phyloP scores from a whole-genome alignment of 2,329 filamentous ascomycete species.

The Aspergillus ustus region DNA sequence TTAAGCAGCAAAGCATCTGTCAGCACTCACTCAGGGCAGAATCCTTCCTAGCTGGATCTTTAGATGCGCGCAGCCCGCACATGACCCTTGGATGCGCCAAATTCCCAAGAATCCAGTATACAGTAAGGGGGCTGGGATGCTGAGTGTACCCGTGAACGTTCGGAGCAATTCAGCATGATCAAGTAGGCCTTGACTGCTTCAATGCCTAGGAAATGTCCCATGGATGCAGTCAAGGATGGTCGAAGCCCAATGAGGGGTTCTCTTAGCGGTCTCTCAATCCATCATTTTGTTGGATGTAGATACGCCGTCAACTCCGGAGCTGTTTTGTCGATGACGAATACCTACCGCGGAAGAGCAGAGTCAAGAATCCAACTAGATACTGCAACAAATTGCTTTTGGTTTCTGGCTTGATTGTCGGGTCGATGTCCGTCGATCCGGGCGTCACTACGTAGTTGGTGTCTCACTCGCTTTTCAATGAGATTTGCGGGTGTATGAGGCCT shows the following conservation, averaged over 20 bases:
- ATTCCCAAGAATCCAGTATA: slow-evolving; percentile 8
- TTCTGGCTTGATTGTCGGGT: background rate
- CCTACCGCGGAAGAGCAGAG: background rate
- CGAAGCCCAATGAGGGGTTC: slow-evolving; percentile 10
- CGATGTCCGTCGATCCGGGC: background rate
- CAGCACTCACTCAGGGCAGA: background rate
- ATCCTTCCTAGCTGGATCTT: background rate
- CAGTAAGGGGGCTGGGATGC: slow-evolving; percentile 2
- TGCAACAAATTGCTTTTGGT: background rate
- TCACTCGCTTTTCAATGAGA: background rate
- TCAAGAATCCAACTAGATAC: background rate
- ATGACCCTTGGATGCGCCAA: background rate
- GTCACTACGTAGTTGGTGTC: background rate
- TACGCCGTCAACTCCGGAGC: background rate
- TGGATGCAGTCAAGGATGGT: slow-evolving; percentile 4
- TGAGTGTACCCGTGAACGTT: slow-evolving; percentile 1
- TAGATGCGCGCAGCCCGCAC: background rate
- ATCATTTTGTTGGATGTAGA: slow-evolving; percentile 1
- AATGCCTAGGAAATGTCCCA: background rate
- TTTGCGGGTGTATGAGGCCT: background rate
- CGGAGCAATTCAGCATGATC: background rate
- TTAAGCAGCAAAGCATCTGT: background rate
- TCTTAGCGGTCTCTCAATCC: background rate
- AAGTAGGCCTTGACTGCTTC: background rate
- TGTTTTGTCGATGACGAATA: slow-evolving; percentile 6